phyloP scores from a whole-genome alignment of 208 protist genomes.

The Trypanosoma congolense region DNA sequence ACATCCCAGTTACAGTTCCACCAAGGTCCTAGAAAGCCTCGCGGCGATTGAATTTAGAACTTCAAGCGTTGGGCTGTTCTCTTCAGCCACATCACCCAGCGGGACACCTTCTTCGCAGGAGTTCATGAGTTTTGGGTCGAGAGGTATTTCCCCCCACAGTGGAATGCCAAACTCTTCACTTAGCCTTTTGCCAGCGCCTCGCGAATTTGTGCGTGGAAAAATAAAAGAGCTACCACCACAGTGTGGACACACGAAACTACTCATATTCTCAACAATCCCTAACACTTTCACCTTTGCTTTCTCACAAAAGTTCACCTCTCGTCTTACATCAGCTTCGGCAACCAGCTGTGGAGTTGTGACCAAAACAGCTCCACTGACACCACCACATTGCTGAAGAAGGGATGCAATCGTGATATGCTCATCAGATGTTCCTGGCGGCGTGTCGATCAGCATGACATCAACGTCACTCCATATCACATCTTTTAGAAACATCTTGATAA shows the following conservation, averaged over 20 bases:
- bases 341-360: constrained; percentile 99
- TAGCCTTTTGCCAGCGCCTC: constrained; percentile 71
- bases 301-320: constrained; percentile 98
- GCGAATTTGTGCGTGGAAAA: constrained; percentile 64
- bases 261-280: constrained; percentile 99
- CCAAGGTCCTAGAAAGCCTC: constrained; percentile 38
- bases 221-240: constrained; percentile 91
- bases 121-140: constrained; percentile 90
- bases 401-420: constrained; percentile 97
- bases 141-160: constrained; percentile 80
- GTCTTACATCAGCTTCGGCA: constrained; percentile 96
- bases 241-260: constrained; percentile 94
- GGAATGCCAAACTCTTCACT: constrained; percentile 79
- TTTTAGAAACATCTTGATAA: constrained; percentile 99
- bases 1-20: too few species aligned
- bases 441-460: constrained; percentile 99
- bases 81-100: constrained; percentile 40
- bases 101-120: constrained; percentile 85
- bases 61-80: constrained; percentile 41
- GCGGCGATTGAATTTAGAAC: constrained; percentile 37
- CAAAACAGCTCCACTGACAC: constrained; percentile 89
- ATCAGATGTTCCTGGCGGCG: constrained; percentile 99
- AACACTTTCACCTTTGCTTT: constrained; percentile 95
- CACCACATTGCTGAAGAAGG: constrained; percentile 85
- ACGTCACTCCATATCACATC: constrained; percentile 98